These are phyloP conservation scores for Xylaria sp. DNA, from an alignment of 2,329 filamentous ascomycete genomes.

Conservation along the genomic window DNA sequence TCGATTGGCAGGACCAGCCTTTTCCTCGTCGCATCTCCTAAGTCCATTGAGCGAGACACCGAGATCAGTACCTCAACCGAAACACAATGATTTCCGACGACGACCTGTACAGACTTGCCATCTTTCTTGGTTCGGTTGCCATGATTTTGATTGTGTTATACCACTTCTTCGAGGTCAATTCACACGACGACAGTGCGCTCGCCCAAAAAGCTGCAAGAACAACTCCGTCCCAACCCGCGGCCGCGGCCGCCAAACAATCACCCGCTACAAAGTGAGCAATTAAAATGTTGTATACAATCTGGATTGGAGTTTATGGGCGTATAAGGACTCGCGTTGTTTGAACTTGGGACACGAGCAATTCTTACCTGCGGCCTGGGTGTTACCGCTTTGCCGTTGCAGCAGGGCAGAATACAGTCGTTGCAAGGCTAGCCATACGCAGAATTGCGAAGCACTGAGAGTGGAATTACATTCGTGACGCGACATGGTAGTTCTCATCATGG, in stretches of 20 bases:
- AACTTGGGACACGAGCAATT: constrained; percentile 2
- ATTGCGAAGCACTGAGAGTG: background rate
- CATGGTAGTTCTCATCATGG: background rate
- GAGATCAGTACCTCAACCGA: constrained; percentile 23
- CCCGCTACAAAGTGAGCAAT: constrained; percentile 38
- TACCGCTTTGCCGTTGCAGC: background rate
- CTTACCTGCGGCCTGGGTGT: background rate
- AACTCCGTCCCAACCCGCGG: constrained; percentile 43
- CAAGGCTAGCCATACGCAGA: background rate
- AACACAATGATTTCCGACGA: constrained; percentile 91
- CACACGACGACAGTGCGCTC: constrained; percentile 55
- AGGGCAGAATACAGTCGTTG: constrained; percentile 1
- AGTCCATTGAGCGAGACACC: constrained; percentile 27
- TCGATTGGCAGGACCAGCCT: constrained; percentile 6
- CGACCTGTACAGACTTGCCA: constrained; percentile 89
- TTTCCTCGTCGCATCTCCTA: constrained; percentile 15
- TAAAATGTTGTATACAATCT: constrained; percentile 6
- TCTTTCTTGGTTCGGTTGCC: constrained; percentile 88
- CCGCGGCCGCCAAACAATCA: constrained; percentile 43
- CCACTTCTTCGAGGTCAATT: constrained; percentile 96
- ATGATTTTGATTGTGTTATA: constrained; percentile 96
- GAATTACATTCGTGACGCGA: background rate
- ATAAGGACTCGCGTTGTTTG: constrained; percentile 15
- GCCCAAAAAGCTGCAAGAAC: constrained; percentile 47
- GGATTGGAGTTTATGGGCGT: constrained; percentile 28